Evolutionary conservation across 2,329 filamentous ascomycete species (phyloP).

Genomic region (Stachybotrys echinatus): DNA sequence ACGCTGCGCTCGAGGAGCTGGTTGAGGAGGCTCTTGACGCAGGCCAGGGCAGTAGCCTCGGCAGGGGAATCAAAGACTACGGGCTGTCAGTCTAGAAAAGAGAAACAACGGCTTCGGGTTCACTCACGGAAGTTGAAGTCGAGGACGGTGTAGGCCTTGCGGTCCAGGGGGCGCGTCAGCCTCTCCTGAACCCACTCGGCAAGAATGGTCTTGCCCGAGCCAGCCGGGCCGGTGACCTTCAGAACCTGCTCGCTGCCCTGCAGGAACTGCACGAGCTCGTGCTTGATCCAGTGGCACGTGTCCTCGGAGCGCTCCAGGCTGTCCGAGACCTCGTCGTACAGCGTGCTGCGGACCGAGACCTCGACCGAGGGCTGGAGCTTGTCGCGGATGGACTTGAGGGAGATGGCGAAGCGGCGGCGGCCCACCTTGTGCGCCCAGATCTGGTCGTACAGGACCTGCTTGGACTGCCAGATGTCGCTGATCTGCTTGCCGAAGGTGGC

Average conservation of each 20-base stretch:
- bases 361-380: conserved; percentile 22
- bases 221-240: conserved; percentile 25
- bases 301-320: conserved; percentile 30
- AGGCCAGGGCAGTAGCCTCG: conserved; percentile 22
- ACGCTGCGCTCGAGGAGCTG: conserved; percentile 33
- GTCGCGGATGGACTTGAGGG: conserved; percentile 22
- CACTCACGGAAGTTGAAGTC: conserved; percentile 30
- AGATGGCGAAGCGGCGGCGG: conserved; percentile 11
- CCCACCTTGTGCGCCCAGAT: conserved; percentile 30
- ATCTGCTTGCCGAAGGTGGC: conserved; percentile 27
- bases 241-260: conserved; percentile 25
- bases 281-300: conserved; percentile 33
- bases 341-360: conserved; percentile 17
- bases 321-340: conserved; percentile 29
- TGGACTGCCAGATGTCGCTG: conserved; percentile 25
- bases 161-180: conserved; percentile 29
- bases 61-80: conserved; percentile 21
- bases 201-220: conserved; percentile 31
- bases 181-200: conserved; percentile 33
- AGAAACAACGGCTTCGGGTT: neutral
- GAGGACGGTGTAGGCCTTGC: conserved; percentile 27
- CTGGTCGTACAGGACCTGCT: conserved; percentile 24
- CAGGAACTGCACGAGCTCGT: conserved; percentile 27
- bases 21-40: conserved; percentile 29
- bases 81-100: neutral